A percentile compares a stretch with the other conserved stretches of the same genome.
These are phyloP conservation scores for Primulina tabacum DNA, from an alignment of 257 asterid species.

Conservation along the genomic window DNA sequence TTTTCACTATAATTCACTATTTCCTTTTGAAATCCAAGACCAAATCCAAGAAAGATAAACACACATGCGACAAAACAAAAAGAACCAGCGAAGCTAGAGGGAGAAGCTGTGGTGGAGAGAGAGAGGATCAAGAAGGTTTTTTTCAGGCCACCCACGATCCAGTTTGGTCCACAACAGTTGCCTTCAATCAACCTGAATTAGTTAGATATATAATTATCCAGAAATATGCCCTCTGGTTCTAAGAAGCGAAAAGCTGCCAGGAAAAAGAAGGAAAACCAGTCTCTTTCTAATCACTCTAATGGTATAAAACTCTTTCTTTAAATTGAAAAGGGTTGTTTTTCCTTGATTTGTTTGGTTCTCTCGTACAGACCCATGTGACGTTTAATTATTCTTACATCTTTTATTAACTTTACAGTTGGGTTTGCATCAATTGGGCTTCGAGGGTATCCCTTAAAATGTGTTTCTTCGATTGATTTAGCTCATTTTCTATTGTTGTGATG, in stretches of 20 bases:
- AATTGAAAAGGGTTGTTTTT: not conserved
- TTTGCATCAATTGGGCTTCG: not conserved
- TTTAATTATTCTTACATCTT: not conserved
- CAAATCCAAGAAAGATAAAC: not conserved
- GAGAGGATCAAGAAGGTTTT: not conserved
- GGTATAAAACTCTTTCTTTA: not conserved
- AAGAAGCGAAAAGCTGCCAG: slow-evolving; percentile 67
- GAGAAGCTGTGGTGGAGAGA: not conserved
- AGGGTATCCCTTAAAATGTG: not conserved
- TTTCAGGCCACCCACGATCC: not conserved
- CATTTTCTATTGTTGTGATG: not conserved
- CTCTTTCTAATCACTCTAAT: not conserved
- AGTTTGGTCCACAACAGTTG: not conserved
- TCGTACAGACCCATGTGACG: not conserved
- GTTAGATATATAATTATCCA: not conserved
- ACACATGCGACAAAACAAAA: not conserved
- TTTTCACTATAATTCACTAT: not conserved
- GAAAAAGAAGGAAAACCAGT: slow-evolving; percentile 49
- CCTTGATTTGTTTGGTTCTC: no score
- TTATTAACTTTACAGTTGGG: not conserved
- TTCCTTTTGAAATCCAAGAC: not conserved
- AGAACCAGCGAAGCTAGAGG: not conserved
- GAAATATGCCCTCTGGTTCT: slow-evolving; percentile 70
- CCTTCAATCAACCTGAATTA: not conserved
- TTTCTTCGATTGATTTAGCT: not conserved